Base-by-base conservation (phyloP, 2,329 filamentous ascomycete species). In the Capronia epimyces region DNA sequence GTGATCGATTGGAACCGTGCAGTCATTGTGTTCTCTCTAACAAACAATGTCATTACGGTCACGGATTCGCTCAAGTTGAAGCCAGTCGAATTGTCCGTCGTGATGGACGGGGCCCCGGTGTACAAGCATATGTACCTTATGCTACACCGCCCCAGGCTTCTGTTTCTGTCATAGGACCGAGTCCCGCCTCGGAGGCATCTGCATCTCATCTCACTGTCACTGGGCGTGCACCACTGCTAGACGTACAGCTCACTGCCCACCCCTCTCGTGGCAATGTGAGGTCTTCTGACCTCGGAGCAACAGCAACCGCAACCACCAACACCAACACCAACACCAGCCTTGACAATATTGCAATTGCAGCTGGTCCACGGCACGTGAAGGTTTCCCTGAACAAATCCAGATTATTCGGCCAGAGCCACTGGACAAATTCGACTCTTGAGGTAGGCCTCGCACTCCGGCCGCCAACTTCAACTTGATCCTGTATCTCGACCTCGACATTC, bases 1-100 rank as follows among this genome's bases (percentile, higher is more conserved):
- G 65, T 47, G 62, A 66, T 31, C 62, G 63, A 20, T 40, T 18
- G 1, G 53, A 48, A 12, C 64, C 62, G 3, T 64, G 64, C 37
- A 29, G 47, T 15, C 59, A 63, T 31, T 62, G 63, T 45, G 52
- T 45, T 21, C 39, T 54, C 12, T 53, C 61, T 18, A 42, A 53
- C 24, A 34, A 49, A 12, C 21, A 34, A n/a, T 63, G 61, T 49
- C 43, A 27, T 8, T 62, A 62, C 22, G 50, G 29, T 39, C 4
- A 25, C 25, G n/a, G 21, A 44, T 13, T 20, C 15, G 40, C 27
- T 24, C 2, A n/a, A 37, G 3, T 18, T 27, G 16, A n/a, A n/a
- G n/a, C n/a, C n/a, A n/a, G 39, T 21, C 7, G 21, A 15, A 18
- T 13, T 13, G 21, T 18, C n/a, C 5, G 20, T n/a, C n/a, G n/a